Percentiles rank a stretch among this genome's conserved stretches.
These are phyloP conservation scores for Penicillium arizonense DNA, from an alignment of 495 filamentous ascomycete species.

Conservation along the genomic window DNA sequence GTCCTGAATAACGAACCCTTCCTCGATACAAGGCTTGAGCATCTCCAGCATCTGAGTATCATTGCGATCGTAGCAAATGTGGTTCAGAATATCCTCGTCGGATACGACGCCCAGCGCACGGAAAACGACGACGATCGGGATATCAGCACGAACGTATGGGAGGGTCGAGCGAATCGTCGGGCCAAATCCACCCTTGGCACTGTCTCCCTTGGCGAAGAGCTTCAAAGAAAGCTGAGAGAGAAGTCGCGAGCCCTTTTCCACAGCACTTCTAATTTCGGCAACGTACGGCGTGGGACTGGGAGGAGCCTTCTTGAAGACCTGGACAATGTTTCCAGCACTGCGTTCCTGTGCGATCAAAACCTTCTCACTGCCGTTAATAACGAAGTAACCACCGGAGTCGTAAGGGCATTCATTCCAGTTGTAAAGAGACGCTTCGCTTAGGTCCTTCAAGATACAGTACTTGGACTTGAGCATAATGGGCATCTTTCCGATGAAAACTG, in stretches of 20 bases:
- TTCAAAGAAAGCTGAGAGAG: conserved; percentile 89
- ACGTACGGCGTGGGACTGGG: conserved; percentile 86
- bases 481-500: conserved; percentile 86
- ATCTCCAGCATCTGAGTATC: conserved; percentile 98
- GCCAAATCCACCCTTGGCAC: conserved; percentile 72
- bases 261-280: conserved; percentile 92
- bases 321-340: conserved; percentile 95
- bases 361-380: conserved; percentile 99
- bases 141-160: conserved; percentile 90
- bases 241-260: conserved; percentile 92
- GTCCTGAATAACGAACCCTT: conserved; percentile 93
- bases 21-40: conserved; percentile 93
- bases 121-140: conserved; percentile 93
- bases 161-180: conserved; percentile 84
- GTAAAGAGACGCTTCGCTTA: conserved; percentile 78
- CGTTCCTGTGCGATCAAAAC: conserved; percentile 97
- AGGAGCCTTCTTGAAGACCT: conserved; percentile 95
- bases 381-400: conserved; percentile 96
- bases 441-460: conserved; percentile 81
- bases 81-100: conserved; percentile 95
- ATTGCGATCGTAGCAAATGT: conserved; percentile 92
- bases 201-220: conserved; percentile 79
- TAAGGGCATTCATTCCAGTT: conserved; percentile 93
- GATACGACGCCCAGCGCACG: conserved; percentile 93
- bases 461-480: conserved; percentile 97